These are phyloP conservation scores for Penicillium flavigenum DNA, from an alignment of 495 filamentous ascomycete species.

Conservation along the genomic window DNA sequence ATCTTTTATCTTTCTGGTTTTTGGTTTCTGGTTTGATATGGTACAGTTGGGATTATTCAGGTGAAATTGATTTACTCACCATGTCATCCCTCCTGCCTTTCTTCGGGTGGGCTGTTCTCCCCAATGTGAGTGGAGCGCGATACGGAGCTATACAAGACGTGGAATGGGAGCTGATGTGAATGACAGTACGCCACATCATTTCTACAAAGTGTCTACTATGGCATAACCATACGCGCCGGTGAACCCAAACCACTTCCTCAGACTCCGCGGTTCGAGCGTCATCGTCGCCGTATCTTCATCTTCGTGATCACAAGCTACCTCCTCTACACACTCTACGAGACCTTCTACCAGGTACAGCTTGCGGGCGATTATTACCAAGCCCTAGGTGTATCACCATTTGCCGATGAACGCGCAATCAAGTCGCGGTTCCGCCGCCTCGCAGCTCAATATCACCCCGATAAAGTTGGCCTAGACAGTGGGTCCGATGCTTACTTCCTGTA, in stretches of 20 bases:
- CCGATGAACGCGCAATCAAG: constrained; percentile 74
- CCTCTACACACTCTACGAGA: constrained; percentile 90
- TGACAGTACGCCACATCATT: constrained; percentile 73
- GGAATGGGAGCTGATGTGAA: background rate
- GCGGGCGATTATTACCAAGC: constrained; percentile 74
- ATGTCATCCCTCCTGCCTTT: constrained; percentile 64
- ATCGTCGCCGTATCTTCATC: constrained; percentile 80
- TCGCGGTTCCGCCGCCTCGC: constrained; percentile 84
- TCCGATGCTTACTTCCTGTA: constrained; percentile 70
- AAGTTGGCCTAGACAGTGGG: constrained; percentile 46
- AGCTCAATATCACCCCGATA: constrained; percentile 86
- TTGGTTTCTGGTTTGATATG: constrained; percentile 3
- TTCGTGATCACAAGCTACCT: constrained; percentile 80
- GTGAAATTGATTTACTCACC: constrained; percentile 16
- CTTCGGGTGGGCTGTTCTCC: constrained; percentile 77
- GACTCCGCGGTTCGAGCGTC: constrained; percentile 62
- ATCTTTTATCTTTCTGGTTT: background rate
- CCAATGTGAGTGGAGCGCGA: constrained; percentile 56
- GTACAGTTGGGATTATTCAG: background rate
- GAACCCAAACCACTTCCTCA: constrained; percentile 76
- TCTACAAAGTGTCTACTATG: constrained; percentile 80
- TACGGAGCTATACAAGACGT: constrained; percentile 1
- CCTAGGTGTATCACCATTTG: constrained; percentile 64
- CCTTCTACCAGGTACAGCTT: constrained; percentile 73
- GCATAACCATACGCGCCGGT: constrained; percentile 86